Base-by-base conservation (phyloP, 495 filamentous ascomycete species). In the Cenococcum geophilum region DNA sequence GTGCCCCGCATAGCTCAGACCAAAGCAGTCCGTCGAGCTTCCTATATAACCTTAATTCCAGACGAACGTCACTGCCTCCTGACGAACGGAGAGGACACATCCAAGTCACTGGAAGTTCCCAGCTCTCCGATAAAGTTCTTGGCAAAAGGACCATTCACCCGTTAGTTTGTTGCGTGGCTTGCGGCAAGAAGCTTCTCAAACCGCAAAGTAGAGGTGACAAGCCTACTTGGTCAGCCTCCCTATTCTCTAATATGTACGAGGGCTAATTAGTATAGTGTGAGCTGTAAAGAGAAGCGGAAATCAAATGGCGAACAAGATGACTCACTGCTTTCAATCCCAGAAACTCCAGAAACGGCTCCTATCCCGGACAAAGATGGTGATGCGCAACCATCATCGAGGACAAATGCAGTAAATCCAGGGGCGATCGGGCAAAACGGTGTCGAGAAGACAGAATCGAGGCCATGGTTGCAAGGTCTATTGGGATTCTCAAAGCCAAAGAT, bases 251-350 rank as follows among this genome's bases (percentile, higher is more conserved):
- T 14, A 45, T 14, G 12, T 14, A 16, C 18, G 11, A 16, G 4
- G 4, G 18, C 34, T 57, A 42, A 45, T 23, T 18, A 18, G 12
- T n/a, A 27, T 45, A 57, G 55, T 23, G 25, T 23, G 42, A 22
- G 55, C 21, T 45, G 37, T n/a, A 57, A 57, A 57, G 42, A 18
- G 55, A 18, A 9, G 40, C 40, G 11, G 40, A 4, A 14, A 45
- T 45, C 18, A 45, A 45, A 18, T 43, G 11, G 16, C 14, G 55
- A 45, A 16, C 36, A 40, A 32, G 55, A 57, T 37, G 36, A 21
- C 20, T 57, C 55, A 6, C 21, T 57, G 16, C 12, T 20, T n/a
- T 42, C 55, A 3, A 57, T 57, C 42, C 55, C 55, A 57, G 55
- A 57, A 45, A 57, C 55, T 6, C 55, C 55, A 45, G 36, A 57